phyloP scores from a whole-genome alignment of 345 rosid genomes.

The Sisymbrium irio region DNA sequence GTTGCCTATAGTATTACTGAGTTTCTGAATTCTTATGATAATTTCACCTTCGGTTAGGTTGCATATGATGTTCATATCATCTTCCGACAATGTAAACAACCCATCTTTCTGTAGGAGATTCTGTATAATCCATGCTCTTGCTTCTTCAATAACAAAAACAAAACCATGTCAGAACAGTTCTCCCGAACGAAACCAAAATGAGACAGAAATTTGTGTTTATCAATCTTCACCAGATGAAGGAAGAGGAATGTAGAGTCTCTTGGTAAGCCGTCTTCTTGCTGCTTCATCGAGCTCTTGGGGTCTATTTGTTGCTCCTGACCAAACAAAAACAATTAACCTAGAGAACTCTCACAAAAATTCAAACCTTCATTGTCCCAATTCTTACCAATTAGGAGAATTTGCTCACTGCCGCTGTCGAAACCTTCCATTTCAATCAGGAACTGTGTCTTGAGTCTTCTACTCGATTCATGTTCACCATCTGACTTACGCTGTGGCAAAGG shows the following conservation, averaged over 20 bases:
- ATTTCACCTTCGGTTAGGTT: slow-evolving; percentile 64
- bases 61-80: slow-evolving; percentile 74
- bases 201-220: slow-evolving; percentile 14
- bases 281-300: slow-evolving; percentile 99
- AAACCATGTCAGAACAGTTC: slow-evolving; percentile 23
- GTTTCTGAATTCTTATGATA: neutral
- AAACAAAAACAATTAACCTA: slow-evolving; percentile 8
- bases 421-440: slow-evolving; percentile 99
- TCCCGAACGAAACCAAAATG: neutral
- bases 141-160: slow-evolving; percentile 51
- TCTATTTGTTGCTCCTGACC: slow-evolving; percentile 90
- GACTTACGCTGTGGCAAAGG: slow-evolving; percentile 79
- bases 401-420: slow-evolving; percentile 83
- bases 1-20: neutral
- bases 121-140: slow-evolving; percentile 87
- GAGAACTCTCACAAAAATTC: slow-evolving; percentile 4
- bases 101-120: slow-evolving; percentile 91
- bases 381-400: slow-evolving; percentile 91
- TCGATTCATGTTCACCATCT: slow-evolving; percentile 97
- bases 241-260: slow-evolving; percentile 89
- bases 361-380: neutral
- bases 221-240: slow-evolving; percentile 73
- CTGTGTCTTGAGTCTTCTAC: slow-evolving; percentile 94
- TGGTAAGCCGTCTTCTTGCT: slow-evolving; percentile 90
- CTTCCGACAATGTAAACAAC: slow-evolving; percentile 67